phyloP scores from a whole-genome alignment of 768 basidiomycete species.

The Serpula lacrymans region DNA sequence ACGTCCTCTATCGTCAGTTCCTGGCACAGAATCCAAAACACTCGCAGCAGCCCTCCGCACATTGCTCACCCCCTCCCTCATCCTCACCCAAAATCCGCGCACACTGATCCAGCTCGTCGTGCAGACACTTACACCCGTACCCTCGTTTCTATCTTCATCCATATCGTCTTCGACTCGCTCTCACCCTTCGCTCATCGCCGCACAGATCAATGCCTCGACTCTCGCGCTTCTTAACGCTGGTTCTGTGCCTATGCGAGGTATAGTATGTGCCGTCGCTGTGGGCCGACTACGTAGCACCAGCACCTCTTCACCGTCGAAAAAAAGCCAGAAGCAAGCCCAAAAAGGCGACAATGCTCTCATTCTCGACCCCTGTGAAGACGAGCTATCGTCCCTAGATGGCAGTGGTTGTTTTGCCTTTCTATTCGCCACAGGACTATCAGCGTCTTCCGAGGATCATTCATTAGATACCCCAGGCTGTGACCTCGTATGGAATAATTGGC shows the following conservation, averaged over 20 bases:
- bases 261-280: constrained; percentile 67
- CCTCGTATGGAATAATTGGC: constrained; percentile 64
- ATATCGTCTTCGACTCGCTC: constrained; percentile 5
- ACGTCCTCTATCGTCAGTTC: constrained; percentile 64
- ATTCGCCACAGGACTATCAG: constrained; percentile 7
- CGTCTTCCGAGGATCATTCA: too few species aligned
- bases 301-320: too few species aligned
- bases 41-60: constrained; percentile 51
- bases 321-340: too few species aligned
- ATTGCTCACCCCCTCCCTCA: constrained; percentile 55
- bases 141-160: constrained; percentile 1
- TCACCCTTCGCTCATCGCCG: constrained; percentile 42
- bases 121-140: constrained; percentile 48
- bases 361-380: too few species aligned
- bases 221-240: constrained; percentile 67
- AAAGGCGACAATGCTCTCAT: too few species aligned
- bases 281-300: constrained; percentile 26
- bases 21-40: constrained; percentile 68
- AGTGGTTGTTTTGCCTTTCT: constrained; percentile 69
- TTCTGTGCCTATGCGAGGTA: constrained; percentile 71
- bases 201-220: constrained; percentile 68
- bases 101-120: constrained; percentile 77
- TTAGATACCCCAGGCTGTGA: too few species aligned
- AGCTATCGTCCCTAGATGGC: too few species aligned
- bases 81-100: constrained; percentile 68